phyloP scores from a whole-genome alignment of 2,329 filamentous ascomycete genomes.

The Stagonosporopsis vannaccii region DNA sequence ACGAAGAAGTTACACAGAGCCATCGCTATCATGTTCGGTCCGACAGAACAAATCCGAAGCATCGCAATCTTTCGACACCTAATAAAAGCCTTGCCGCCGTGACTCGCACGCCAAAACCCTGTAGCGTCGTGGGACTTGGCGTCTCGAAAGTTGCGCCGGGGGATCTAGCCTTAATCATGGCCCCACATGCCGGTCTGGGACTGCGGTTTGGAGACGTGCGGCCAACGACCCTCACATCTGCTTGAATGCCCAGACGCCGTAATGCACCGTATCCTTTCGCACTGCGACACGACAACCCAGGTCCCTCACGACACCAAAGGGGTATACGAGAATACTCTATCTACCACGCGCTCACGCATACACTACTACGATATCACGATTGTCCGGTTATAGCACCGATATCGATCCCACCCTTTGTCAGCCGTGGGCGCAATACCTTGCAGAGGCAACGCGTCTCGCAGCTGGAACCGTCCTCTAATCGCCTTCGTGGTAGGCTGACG shows the following conservation, averaged over 20 bases:
- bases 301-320: conserved; percentile 2
- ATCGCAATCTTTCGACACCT: not conserved
- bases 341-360: not conserved
- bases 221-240: conserved; percentile 12
- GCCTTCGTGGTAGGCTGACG: not conserved
- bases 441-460: conserved; percentile 4
- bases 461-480: not conserved
- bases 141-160: conserved; percentile 10
- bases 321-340: not conserved
- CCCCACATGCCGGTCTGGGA: conserved; percentile 15
- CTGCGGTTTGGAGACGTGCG: conserved; percentile 4
- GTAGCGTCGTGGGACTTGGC: not conserved
- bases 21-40: not conserved
- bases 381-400: not conserved
- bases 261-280: conserved; percentile 4
- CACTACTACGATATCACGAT: not conserved
- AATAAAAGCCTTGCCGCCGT: not conserved
- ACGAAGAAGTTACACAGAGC: not conserved
- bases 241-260: conserved; percentile 7
- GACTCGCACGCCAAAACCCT: not conserved
- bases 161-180: conserved; percentile 10
- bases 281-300: not conserved
- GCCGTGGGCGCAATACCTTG: not conserved
- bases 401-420: not conserved
- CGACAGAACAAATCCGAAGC: not conserved